Evolutionary conservation across 2,329 filamentous ascomycete genomes (phyloP).

Genomic region (Colletotrichum sp.): DNA sequence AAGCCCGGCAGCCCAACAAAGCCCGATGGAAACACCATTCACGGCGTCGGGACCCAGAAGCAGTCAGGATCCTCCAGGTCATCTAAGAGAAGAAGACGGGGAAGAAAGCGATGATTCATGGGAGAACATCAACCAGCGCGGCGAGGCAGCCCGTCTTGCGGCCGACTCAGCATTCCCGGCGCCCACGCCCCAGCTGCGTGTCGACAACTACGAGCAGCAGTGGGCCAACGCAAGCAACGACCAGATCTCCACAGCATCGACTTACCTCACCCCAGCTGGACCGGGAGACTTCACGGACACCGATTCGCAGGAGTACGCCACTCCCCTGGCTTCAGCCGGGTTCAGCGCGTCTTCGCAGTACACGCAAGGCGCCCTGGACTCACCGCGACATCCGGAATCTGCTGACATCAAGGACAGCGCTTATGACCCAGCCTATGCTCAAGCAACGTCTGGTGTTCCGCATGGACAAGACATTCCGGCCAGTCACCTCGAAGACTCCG

Average conservation of each 20-base stretch:
- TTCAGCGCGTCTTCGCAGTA: constrained; percentile 12
- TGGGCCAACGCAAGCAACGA: constrained; percentile 16
- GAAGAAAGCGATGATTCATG: constrained; percentile 22
- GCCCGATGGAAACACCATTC: neutral
- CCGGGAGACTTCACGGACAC: constrained; percentile 15
- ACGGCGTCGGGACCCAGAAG: neutral
- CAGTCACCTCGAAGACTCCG: constrained; percentile 23
- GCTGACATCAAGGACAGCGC: neutral
- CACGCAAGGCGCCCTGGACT: neutral
- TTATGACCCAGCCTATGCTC: neutral
- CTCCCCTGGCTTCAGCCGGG: constrained; percentile 11
- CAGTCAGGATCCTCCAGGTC: constrained; percentile 9
- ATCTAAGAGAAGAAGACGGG: constrained; percentile 17
- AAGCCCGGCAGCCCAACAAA: neutral
- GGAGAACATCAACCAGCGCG: constrained; percentile 9
- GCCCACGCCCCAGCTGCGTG: neutral
- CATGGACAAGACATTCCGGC: neutral
- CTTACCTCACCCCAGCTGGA: neutral
- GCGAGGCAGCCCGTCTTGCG: neutral
- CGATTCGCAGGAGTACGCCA: constrained; percentile 16
- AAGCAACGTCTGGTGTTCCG: neutral
- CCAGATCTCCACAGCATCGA: constrained; percentile 5
- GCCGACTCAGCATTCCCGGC: neutral
- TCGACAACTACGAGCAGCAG: constrained; percentile 7
- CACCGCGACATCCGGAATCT: neutral